Conservation (phyloP, 805 yeast species). For the Suhomyces pyralidae region DNA sequence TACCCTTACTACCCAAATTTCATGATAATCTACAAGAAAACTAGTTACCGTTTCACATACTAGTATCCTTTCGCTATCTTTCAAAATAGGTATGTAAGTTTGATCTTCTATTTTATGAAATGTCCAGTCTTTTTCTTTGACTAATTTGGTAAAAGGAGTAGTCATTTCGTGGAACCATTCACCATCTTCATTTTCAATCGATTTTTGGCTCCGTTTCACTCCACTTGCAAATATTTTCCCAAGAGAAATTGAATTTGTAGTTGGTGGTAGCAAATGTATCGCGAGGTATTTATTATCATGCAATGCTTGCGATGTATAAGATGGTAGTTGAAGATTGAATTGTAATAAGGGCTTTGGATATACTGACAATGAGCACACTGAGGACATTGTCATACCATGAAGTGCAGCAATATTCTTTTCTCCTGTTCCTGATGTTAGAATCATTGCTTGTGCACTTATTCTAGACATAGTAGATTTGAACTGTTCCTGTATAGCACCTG, state of each 20-base stretch:
- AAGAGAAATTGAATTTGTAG: conserved; percentile 48
- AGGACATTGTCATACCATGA: conserved; percentile 83
- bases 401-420: conserved; percentile 14
- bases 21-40: conserved; percentile 75
- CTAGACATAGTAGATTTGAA: conserved; percentile 37
- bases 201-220: conserved; percentile 44
- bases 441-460: conserved; percentile 42
- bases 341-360: conserved; percentile 76
- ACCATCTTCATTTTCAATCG: conserved; percentile 31
- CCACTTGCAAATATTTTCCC: conserved; percentile 66
- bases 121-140: conserved; percentile 30
- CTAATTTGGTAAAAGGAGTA: conserved; percentile 51
- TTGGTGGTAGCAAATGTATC: conserved; percentile 71
- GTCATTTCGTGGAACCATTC: conserved; percentile 43
- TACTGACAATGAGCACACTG: conserved; percentile 78
- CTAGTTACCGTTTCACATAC: conserved; percentile 56
- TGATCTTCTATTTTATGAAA: conserved; percentile 18
- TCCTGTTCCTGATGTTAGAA: conserved; percentile 34
- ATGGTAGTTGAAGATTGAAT: conserved; percentile 84
- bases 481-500: conserved; percentile 8
- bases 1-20: conserved; percentile 85
- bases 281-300: conserved; percentile 62
- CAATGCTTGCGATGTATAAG: conserved; percentile 68
- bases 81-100: conserved; percentile 52
- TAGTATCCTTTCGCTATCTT: conserved; percentile 55